A percentile compares a stretch with the other conserved stretches of the same genome.
These are phyloP conservation scores for Meripilus lineatus DNA, from an alignment of 1,284 basidiomycete genomes.

Conservation along the genomic window DNA sequence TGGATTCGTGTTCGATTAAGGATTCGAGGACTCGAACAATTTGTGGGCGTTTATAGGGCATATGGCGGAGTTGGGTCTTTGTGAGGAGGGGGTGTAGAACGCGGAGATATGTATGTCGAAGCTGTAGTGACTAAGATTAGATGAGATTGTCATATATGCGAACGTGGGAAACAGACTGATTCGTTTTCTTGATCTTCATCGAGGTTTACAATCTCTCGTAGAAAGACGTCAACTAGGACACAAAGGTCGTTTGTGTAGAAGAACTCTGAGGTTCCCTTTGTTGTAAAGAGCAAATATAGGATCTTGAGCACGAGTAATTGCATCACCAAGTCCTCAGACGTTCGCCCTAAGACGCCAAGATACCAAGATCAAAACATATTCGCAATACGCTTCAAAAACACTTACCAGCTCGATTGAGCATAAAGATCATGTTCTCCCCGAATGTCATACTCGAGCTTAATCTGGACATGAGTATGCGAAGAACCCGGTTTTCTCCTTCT, in stretches of 20 bases:
- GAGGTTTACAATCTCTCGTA: slow-evolving; percentile 86
- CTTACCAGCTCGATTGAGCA: slow-evolving; percentile 92
- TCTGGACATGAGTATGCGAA: slow-evolving; percentile 80
- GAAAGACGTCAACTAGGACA: slow-evolving; percentile 94
- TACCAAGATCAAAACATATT: slow-evolving; percentile 23
- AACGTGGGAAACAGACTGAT: slow-evolving; percentile 54
- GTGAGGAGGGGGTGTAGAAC: slow-evolving; percentile 94
- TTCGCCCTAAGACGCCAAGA: slow-evolving; percentile 50
- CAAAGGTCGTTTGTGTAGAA: slow-evolving; percentile 98
- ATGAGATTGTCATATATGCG: no score
- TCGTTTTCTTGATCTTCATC: slow-evolving; percentile 87
- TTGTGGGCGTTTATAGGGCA: slow-evolving; percentile 90
- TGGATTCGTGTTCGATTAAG: slow-evolving; percentile 67
- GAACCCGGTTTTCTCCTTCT: slow-evolving; percentile 68
- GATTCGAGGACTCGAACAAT: slow-evolving; percentile 83
- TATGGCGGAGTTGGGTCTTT: slow-evolving; percentile 84
- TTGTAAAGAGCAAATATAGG: slow-evolving; percentile 93
- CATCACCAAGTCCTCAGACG: slow-evolving; percentile 90
- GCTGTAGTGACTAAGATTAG: slow-evolving; percentile 36
- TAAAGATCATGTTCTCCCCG: slow-evolving; percentile 98
- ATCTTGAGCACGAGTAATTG: slow-evolving; percentile 94
- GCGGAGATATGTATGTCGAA: slow-evolving; percentile 95
- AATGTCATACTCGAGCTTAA: slow-evolving; percentile 89
- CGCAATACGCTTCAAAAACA: slow-evolving; percentile 15
- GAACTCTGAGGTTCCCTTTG: slow-evolving; percentile 89